phyloP scores from a whole-genome alignment of 1,284 basidiomycete genomes.

The Sanghuangporus weigelae region DNA sequence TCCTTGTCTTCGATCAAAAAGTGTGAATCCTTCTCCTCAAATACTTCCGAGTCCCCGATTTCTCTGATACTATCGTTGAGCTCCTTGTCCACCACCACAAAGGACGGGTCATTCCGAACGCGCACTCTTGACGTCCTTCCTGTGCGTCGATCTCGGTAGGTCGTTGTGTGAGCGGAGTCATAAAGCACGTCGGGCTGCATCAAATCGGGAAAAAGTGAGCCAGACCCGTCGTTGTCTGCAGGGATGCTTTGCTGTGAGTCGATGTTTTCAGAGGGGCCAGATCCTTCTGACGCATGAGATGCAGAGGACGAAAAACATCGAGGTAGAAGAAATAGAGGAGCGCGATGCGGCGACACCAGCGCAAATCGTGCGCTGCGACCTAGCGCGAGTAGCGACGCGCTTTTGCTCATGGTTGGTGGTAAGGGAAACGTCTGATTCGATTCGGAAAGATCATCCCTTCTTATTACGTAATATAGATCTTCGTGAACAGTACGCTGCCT shows the following conservation, averaged over 20 bases:
- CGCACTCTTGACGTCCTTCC: constrained; percentile 32
- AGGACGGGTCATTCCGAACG: constrained; percentile 53
- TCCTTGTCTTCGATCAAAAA: constrained; percentile 21
- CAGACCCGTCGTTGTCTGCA: background rate
- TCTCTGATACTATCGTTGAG: constrained; percentile 18
- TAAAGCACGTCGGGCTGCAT: constrained; percentile 17
- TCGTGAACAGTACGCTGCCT: too few relatives aligned
- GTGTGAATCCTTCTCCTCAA: constrained; percentile 20
- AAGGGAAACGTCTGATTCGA: background rate
- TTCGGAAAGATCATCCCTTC: too few relatives aligned
- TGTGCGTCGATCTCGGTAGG: constrained; percentile 1
- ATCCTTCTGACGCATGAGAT: background rate
- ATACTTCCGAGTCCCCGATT: constrained; percentile 10
- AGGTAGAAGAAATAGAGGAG: background rate
- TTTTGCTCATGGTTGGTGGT: constrained; percentile 6
- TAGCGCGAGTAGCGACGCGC: constrained; percentile 9
- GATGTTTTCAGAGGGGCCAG: background rate
- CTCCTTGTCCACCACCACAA: constrained; percentile 25
- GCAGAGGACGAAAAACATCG: background rate
- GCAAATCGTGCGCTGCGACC: background rate
- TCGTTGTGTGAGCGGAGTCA: constrained; percentile 8
- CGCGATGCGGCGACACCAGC: background rate
- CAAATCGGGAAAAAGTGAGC: constrained; percentile 9
- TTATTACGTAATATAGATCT: background rate
- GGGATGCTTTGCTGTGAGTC: background rate